Percentiles rank a stretch among this genome's conserved stretches.
Evolutionary conservation across 2,329 filamentous ascomycete species (phyloP).

Genomic region (Diatrype stigma): DNA sequence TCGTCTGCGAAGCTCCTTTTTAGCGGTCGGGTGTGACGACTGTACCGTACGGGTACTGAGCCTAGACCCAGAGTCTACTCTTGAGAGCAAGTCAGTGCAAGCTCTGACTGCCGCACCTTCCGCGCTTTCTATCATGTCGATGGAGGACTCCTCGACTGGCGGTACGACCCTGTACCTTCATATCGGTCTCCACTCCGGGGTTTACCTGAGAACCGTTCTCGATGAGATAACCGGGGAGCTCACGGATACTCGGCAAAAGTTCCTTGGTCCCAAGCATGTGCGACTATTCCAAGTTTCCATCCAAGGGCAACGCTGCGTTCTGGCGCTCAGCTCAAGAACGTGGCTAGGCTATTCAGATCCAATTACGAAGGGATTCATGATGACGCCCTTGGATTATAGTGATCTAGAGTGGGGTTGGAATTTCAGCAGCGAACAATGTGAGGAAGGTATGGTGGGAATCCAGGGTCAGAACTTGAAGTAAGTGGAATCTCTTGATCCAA

Average conservation of each 20-base stretch:
- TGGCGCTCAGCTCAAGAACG: constrained; percentile 88
- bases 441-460: constrained; percentile 90
- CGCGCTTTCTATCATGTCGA: constrained; percentile 84
- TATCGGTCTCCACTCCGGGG: constrained; percentile 88
- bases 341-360: constrained; percentile 94
- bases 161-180: constrained; percentile 89
- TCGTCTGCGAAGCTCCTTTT: constrained; percentile 80
- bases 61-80: constrained; percentile 80
- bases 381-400: constrained; percentile 86
- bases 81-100: constrained; percentile 93
- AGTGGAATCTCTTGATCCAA: constrained; percentile 28
- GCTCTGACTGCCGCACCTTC: constrained; percentile 88
- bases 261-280: constrained; percentile 85
- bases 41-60: constrained; percentile 91
- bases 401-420: constrained; percentile 93
- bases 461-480: constrained; percentile 85
- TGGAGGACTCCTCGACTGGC: constrained; percentile 89
- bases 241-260: constrained; percentile 90
- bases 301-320: constrained; percentile 75
- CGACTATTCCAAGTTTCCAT: constrained; percentile 90
- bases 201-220: constrained; percentile 90
- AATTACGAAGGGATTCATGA: constrained; percentile 80
- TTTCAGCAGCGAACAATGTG: constrained; percentile 91
- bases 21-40: constrained; percentile 96
- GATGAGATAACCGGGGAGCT: constrained; percentile 95